These are phyloP conservation scores for Aspergillus conjunctus DNA, from an alignment of 495 filamentous ascomycete genomes.

Conservation along the genomic window DNA sequence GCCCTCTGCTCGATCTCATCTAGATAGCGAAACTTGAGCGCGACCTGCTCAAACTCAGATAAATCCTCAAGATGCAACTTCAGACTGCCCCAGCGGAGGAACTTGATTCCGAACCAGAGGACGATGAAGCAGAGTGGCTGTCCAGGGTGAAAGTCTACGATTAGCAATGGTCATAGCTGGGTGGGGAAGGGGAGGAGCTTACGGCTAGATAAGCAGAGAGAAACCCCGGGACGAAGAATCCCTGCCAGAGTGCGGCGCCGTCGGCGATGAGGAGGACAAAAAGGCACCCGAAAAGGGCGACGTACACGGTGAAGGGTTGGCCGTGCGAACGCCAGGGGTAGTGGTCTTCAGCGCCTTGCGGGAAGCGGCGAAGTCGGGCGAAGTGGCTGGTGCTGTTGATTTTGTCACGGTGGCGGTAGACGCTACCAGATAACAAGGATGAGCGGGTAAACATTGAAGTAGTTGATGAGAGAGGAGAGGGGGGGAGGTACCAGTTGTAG, in stretches of 20 bases:
- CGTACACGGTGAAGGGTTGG: conserved; percentile 43
- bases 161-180: background rate
- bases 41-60: conserved; percentile 24
- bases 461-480: background rate
- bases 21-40: conserved; percentile 16
- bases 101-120: conserved; percentile 36
- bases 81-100: conserved; percentile 23
- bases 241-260: conserved; percentile 44
- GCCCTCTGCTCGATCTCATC: conserved; percentile 24
- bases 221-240: conserved; percentile 33
- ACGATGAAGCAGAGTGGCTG: conserved; percentile 34
- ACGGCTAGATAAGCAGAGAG: conserved; percentile 43
- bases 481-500: conserved; percentile 32
- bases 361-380: conserved; percentile 35
- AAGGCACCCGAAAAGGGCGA: conserved; percentile 40
- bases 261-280: conserved; percentile 41
- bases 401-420: conserved; percentile 26
- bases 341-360: conserved; percentile 28
- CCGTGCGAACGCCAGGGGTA: conserved; percentile 49
- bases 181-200: conserved; percentile 11
- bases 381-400: conserved; percentile 28
- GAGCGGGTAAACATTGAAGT: background rate
- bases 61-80: conserved; percentile 36
- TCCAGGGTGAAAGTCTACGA: background rate
- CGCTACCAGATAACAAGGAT: conserved; percentile 16